Evolutionary conservation across 257 asterid genomes (phyloP), one percentile per base, ranked within the genome.

Genomic region (Solanum clarkiae): DNA sequence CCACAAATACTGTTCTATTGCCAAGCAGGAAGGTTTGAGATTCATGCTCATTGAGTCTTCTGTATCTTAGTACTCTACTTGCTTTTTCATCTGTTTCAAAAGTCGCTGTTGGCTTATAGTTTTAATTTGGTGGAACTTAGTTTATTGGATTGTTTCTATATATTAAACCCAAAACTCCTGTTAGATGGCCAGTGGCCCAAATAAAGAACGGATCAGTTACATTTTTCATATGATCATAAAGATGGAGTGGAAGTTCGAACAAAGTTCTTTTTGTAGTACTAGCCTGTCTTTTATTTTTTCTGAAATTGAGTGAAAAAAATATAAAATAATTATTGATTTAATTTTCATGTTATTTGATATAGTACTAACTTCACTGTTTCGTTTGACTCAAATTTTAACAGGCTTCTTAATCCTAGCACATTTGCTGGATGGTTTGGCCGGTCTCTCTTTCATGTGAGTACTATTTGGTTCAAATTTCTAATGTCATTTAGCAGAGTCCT

Each of bases 361-460:
- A 15, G 59, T 51, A 26, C 65, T 53, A 79, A 9, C 49, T 26
- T 54, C 82, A 5, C 9, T 26, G 44, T 79, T 79, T 53, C 65
- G 4, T 79, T 75, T 24, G 42, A 79, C 65, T 69, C 42, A 82
- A 56, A 62, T 80, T 49, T 89, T 89, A 87, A 92, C 97, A 97
- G 99, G 92, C 98, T 95, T 91, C 97, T 97, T 84, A 97, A 97
- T 92, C 99, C 99, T 85, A 97, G 98, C 92, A 97, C 99, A 47
- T 97, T 97, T 88, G 99, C 98, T 83, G 99, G 99, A 89, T 97
- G 99, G 99, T 97, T 97, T 90, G 99, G 99, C 85, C 93, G 99
- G 66, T 93, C 99, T 84, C 98, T 97, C 90, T 97, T 94, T 89
- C 99, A 97, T 86, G 99, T 97, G 86, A 95, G 99, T 90, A 84